Conservation (phyloP, 805 yeast species). For the Ogataea pini region DNA sequence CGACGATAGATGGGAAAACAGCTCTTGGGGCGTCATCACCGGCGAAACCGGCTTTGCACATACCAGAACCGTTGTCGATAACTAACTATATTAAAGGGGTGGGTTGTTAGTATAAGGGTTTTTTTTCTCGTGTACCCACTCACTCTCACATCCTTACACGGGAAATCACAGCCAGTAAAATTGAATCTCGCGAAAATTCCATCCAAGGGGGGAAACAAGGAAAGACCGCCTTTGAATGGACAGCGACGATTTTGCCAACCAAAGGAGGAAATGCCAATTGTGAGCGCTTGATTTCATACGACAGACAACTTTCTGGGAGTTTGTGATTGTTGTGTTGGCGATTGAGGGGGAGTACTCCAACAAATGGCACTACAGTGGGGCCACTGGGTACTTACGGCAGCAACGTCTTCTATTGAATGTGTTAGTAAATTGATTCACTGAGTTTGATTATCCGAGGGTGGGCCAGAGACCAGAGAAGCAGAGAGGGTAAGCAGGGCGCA, state of each 20-base stretch:
- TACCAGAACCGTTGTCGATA: constrained; percentile 99
- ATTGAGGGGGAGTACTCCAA: background rate
- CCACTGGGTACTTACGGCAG: constrained; percentile 41
- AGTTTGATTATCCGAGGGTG: too few species aligned
- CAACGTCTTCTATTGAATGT: constrained; percentile 44
- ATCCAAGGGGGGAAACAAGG: background rate
- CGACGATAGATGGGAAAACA: constrained; percentile 99
- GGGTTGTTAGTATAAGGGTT: constrained; percentile 22
- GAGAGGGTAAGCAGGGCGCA: too few species aligned
- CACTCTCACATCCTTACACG: background rate
- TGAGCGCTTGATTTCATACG: background rate
- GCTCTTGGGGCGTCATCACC: constrained; percentile 99
- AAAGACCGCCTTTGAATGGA: constrained; percentile 4
- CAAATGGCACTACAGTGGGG: background rate
- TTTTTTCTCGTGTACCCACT: background rate
- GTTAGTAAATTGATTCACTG: constrained; percentile 33
- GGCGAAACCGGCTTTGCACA: constrained; percentile 99
- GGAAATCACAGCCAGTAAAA: constrained; percentile 5
- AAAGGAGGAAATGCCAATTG: too few species aligned
- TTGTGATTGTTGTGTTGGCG: background rate
- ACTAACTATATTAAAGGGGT: constrained; percentile 48
- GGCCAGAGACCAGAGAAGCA: too few species aligned
- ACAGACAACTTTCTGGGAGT: background rate
- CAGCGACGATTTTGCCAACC: too few species aligned
- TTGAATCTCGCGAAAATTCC: constrained; percentile 16